Conservation (phyloP, 352 stramenopile genomes). For the Phytophthora vignae region DNA sequence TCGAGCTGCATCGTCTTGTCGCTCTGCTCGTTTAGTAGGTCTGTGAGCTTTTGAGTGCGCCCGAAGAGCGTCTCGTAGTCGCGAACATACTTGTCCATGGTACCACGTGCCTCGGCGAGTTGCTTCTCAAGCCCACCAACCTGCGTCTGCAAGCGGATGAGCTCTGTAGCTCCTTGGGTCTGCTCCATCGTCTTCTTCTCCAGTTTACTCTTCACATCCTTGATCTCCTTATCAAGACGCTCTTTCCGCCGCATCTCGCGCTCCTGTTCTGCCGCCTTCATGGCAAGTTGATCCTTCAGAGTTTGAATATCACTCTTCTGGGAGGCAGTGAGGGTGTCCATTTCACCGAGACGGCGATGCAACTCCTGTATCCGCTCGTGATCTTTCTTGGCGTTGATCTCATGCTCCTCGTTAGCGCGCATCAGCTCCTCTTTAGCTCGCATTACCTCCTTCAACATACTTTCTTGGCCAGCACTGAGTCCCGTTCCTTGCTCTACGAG, state of each 20-base stretch:
- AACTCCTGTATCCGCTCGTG: constrained; percentile 85
- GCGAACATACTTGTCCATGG: constrained; percentile 94
- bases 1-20: constrained; percentile 88
- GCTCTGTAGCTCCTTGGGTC: constrained; percentile 51
- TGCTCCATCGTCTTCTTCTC: constrained; percentile 85
- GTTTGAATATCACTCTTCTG: constrained; percentile 85
- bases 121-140: constrained; percentile 90
- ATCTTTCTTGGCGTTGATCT: constrained; percentile 82
- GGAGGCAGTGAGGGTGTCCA: constrained; percentile 58
- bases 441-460: constrained; percentile 92
- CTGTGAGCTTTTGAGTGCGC: constrained; percentile 92
- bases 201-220: constrained; percentile 90
- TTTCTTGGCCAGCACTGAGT: constrained; percentile 93
- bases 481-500: constrained; percentile 95
- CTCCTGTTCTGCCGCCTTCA: constrained; percentile 90
- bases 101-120: constrained; percentile 68
- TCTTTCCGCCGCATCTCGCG: constrained; percentile 91
- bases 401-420: constrained; percentile 87
- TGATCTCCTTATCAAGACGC: constrained; percentile 93
- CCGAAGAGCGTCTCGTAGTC: constrained; percentile 94
- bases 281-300: constrained; percentile 87
- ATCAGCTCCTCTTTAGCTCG: constrained; percentile 91
- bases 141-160: constrained; percentile 75
- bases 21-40: constrained; percentile 93
- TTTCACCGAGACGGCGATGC: constrained; percentile 70